These are phyloP conservation scores for Fusarium vanettenii DNA, from an alignment of 2,329 filamentous ascomycete species.

Conservation along the genomic window DNA sequence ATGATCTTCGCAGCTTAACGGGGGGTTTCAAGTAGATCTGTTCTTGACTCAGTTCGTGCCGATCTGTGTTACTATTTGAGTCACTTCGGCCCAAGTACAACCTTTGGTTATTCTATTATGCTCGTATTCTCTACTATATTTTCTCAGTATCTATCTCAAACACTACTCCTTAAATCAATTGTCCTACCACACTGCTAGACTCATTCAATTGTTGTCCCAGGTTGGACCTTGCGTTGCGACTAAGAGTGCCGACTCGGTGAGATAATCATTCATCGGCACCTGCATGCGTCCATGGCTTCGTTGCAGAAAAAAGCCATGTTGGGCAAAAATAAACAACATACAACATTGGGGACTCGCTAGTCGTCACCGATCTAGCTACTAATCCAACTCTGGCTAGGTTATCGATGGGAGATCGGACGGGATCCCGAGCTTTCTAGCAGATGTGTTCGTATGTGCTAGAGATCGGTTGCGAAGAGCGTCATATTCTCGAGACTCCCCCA, in stretches of 20 bases:
- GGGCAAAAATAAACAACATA: neutral
- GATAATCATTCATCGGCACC: neutral
- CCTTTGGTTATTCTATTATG: neutral
- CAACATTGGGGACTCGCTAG: neutral
- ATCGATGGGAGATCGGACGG: neutral
- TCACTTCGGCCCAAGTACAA: neutral
- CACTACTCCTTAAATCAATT: neutral
- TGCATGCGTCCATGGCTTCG: neutral
- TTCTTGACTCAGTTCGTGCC: neutral
- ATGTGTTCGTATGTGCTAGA: neutral
- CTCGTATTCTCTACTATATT: neutral
- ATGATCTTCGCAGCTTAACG: neutral
- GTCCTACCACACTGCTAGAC: neutral
- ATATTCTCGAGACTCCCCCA: neutral
- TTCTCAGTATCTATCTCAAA: neutral
- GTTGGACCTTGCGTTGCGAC: neutral
- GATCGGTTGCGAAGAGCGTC: neutral
- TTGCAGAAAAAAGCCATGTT: neutral
- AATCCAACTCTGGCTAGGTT: neutral
- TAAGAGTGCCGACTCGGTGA: neutral
- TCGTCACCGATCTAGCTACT: neutral
- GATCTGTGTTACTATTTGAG: neutral
- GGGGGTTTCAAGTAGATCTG: neutral
- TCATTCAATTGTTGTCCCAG: neutral
- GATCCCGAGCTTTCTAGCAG: neutral